Conservation (phyloP, 176 grass and related monocot species). For the Avena insularis region DNA sequence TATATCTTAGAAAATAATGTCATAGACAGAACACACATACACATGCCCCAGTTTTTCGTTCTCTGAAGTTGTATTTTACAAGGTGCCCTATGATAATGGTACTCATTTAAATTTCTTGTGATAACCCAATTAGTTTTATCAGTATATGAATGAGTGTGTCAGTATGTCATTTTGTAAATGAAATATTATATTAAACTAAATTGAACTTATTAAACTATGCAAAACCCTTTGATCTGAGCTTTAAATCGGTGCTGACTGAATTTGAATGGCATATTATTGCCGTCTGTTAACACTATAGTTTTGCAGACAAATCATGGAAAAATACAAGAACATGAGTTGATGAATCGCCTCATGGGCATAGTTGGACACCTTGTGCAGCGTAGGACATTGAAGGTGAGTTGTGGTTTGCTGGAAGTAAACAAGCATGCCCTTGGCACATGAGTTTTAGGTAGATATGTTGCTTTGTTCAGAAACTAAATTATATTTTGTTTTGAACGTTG, state of each 20-base stretch:
- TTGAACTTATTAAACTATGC: conserved; percentile 1
- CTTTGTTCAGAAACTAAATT: conserved; percentile 2
- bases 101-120: conserved; percentile 9
- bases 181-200: neutral
- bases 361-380: conserved; percentile 94
- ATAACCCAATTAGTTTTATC: neutral
- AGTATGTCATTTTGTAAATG: neutral
- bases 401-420: conserved; percentile 38
- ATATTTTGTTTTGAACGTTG: neutral
- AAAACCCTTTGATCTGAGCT: neutral
- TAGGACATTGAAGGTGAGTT: conserved; percentile 85
- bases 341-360: conserved; percentile 92
- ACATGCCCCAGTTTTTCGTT: neutral
- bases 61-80: conserved; percentile 21
- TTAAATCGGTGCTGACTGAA: neutral
- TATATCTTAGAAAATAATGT: neutral
- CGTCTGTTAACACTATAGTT: conserved; percentile 38
- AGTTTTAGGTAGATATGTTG: conserved; percentile 13
- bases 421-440: conserved; percentile 18
- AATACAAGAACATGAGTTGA: conserved; percentile 82
- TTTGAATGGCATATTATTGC: neutral
- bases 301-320: conserved; percentile 85
- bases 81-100: neutral
- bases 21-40: conserved; percentile 1
- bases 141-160: neutral